These are phyloP conservation scores for Thuja plicata DNA, from an alignment of 83 land plant species.

Conservation along the genomic window DNA sequence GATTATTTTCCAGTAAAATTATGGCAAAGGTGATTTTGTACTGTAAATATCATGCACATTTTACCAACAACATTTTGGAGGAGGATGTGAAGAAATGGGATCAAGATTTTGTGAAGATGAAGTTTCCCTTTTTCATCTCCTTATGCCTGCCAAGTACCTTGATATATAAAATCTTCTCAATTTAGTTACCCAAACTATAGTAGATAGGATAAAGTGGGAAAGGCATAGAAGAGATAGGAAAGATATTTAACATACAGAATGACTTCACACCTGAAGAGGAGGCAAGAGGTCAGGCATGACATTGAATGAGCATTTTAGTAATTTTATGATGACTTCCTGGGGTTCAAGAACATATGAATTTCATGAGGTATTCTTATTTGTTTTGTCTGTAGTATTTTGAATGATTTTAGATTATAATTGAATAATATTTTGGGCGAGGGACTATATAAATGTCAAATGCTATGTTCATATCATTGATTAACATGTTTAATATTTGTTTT, in stretches of 20 bases:
- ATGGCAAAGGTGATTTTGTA: conserved; percentile 54
- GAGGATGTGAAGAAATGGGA: conserved; percentile 56
- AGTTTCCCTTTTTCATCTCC: conserved; percentile 64
- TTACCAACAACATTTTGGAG: conserved; percentile 17
- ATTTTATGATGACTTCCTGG: no score
- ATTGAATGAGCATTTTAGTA: no score
- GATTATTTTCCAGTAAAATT: conserved; percentile 29
- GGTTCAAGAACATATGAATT: no score
- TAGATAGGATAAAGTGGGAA: conserved; percentile 5
- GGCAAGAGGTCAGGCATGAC: no score
- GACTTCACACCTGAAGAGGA: no score
- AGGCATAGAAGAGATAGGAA: conserved; percentile 31
- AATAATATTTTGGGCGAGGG: no score
- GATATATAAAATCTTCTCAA: conserved; percentile 54
- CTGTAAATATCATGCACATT: conserved; percentile 33
- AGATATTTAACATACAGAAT: conserved; percentile 37
- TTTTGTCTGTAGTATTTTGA: no score
- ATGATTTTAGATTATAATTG: no score
- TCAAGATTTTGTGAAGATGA: conserved; percentile 68
- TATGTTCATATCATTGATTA: no score
- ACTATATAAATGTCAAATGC: no score
- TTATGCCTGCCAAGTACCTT: conserved; percentile 54
- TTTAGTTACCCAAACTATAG: conserved; percentile 35
- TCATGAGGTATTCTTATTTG: no score
- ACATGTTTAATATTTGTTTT: no score